A percentile compares a stretch with the other conserved stretches of the same genome.
Evolutionary conservation across 1,284 basidiomycete species (phyloP).

Genomic region (Rhodotorula sp.): DNA sequence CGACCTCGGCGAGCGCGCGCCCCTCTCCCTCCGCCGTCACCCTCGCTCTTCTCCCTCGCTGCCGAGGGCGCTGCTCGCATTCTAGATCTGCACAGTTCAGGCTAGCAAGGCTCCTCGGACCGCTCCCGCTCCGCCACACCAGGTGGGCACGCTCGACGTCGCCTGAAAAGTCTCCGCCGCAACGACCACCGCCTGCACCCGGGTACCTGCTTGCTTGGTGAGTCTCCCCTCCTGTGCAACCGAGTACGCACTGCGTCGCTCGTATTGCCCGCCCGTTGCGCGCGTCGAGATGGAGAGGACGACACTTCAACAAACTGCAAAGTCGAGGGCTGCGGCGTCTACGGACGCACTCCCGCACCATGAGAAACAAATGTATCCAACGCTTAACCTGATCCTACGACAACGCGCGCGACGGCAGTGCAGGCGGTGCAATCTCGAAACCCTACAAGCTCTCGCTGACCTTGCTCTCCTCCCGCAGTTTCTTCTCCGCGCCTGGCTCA

Average conservation of each 20-base stretch:
- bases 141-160: background rate
- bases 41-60: background rate
- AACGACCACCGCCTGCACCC: background rate
- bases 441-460: background rate
- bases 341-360: background rate
- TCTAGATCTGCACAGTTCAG: background rate
- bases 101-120: too few species aligned
- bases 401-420: too few species aligned
- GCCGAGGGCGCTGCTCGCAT: background rate
- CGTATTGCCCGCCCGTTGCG: too few species aligned
- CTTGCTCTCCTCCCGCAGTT: background rate
- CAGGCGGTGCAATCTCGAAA: background rate
- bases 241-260: too few species aligned
- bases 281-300: background rate
- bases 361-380: conserved; percentile 14
- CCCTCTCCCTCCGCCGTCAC: background rate
- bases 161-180: background rate
- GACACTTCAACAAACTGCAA: conserved; percentile 13
- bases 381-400: conserved; percentile 15
- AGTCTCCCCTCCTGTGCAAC: background rate
- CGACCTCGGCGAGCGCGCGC: background rate
- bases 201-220: background rate
- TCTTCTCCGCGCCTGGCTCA: too few species aligned
- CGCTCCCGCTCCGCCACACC: too few species aligned
- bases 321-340: background rate